These are phyloP conservation scores for Eudorina sp. DNA, from an alignment of 139 green algal genomes.

Conservation along the genomic window DNA sequence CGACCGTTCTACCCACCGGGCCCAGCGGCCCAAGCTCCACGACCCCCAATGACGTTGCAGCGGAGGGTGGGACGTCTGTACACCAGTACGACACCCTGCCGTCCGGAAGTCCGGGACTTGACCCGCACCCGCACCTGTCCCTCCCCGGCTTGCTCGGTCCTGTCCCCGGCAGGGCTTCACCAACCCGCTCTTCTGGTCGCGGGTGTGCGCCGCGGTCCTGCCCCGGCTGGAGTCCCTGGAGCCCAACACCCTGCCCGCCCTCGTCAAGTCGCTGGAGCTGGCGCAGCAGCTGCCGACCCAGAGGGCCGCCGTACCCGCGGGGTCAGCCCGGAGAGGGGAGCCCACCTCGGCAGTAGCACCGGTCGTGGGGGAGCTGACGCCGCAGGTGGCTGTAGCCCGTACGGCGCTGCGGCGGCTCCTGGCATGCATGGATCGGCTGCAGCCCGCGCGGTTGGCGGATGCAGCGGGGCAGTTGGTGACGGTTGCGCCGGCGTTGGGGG, in stretches of 20 bases:
- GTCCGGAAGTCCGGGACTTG: too few relatives aligned
- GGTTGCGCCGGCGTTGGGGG: background rate
- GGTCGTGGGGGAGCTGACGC: background rate
- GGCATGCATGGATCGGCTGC: background rate
- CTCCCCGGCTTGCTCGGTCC: background rate
- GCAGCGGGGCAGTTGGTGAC: background rate
- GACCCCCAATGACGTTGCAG: too few relatives aligned
- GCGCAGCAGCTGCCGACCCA: conserved; percentile 5
- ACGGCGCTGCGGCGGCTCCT: background rate
- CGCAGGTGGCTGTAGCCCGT: conserved; percentile 3
- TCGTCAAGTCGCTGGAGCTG: background rate
- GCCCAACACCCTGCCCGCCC: conserved; percentile 35
- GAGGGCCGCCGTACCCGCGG: too few relatives aligned
- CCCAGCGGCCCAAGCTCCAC: too few relatives aligned
- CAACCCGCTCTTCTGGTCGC: conserved; percentile 42
- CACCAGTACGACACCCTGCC: too few relatives aligned
- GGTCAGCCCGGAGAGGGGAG: background rate
- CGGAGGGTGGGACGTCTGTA: too few relatives aligned
- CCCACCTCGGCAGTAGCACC: background rate
- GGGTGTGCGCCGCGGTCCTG: background rate
- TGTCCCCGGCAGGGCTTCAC: conserved; percentile 10
- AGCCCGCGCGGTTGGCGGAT: conserved; percentile 17
- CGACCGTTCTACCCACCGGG: too few relatives aligned
- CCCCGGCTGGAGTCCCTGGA: conserved; percentile 12
- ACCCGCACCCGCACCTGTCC: too few relatives aligned